These are phyloP conservation scores for Oenanthe javanica DNA, from an alignment of 140 eudicot species.

Conservation along the genomic window DNA sequence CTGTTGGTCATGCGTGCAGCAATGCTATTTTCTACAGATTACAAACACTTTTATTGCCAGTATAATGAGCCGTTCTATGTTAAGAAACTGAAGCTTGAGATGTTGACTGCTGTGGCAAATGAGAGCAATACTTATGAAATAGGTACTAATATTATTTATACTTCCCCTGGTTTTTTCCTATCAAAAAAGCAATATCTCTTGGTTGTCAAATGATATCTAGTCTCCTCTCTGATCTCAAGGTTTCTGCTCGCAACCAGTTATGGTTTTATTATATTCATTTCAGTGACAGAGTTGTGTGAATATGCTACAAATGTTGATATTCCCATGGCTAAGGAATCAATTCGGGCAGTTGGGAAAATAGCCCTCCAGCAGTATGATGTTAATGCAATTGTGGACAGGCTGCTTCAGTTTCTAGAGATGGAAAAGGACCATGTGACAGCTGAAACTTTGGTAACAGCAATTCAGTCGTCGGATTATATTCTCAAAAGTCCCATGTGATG, in stretches of 20 bases:
- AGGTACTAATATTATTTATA: slow-evolving; percentile 30
- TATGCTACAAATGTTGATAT: slow-evolving; percentile 97
- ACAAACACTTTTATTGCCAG: slow-evolving; percentile 94
- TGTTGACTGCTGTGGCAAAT: slow-evolving; percentile 97
- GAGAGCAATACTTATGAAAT: slow-evolving; percentile 96
- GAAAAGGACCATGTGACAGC: slow-evolving; percentile 97
- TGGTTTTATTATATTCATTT: slow-evolving; percentile 1
- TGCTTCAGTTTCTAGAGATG: slow-evolving; percentile 98
- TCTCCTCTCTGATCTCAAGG: neutral
- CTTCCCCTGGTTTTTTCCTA: neutral
- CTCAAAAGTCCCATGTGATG: neutral
- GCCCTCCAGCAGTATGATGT: slow-evolving; percentile 96
- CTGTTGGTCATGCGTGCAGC: slow-evolving; percentile 97
- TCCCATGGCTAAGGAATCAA: slow-evolving; percentile 96
- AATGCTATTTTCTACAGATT: slow-evolving; percentile 84
- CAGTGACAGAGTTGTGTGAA: slow-evolving; percentile 97
- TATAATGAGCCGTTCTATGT: slow-evolving; percentile 93
- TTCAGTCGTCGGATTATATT: neutral
- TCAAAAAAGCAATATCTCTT: neutral
- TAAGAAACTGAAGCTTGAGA: slow-evolving; percentile 93
- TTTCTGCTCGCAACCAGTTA: slow-evolving; percentile 11
- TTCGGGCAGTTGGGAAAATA: slow-evolving; percentile 95
- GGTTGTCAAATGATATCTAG: neutral
- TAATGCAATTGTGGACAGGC: slow-evolving; percentile 93
- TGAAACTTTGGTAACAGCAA: slow-evolving; percentile 68